Evolutionary conservation across 768 basidiomycete species (phyloP).

Genomic region (Lactifluus subvellereus): DNA sequence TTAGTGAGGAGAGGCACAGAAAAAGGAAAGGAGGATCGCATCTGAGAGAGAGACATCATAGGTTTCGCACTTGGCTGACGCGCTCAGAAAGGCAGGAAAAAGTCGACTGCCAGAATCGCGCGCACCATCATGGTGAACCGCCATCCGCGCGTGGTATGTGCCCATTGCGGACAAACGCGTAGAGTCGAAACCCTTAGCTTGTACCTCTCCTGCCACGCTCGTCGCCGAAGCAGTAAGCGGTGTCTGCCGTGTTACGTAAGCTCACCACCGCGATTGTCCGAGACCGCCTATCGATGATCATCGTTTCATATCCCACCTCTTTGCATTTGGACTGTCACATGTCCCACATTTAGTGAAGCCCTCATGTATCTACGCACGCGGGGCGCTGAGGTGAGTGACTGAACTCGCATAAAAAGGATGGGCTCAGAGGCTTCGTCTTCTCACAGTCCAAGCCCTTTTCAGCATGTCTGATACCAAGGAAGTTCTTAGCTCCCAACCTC

Average conservation of each 20-base stretch:
- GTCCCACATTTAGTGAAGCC: background rate
- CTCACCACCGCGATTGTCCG: too few relatives aligned
- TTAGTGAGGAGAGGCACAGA: background rate
- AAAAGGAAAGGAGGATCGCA: conserved; percentile 34
- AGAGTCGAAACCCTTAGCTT: conserved; percentile 1
- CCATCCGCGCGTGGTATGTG: conserved; percentile 89
- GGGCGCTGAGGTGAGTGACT: too few relatives aligned
- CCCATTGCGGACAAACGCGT: conserved; percentile 70
- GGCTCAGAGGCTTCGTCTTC: too few relatives aligned
- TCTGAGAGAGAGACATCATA: conserved; percentile 82
- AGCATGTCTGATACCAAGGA: background rate
- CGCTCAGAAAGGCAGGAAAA: conserved; percentile 79
- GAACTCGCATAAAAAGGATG: too few relatives aligned
- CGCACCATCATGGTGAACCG: conserved; percentile 76
- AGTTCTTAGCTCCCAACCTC: background rate
- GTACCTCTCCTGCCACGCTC: too few relatives aligned
- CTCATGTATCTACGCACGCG: too few relatives aligned
- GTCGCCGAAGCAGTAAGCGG: too few relatives aligned
- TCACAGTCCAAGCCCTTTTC: background rate
- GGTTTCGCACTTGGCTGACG: conserved; percentile 87
- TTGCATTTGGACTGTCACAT: too few relatives aligned
- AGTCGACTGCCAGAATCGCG: conserved; percentile 94
- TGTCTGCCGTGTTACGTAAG: too few relatives aligned
- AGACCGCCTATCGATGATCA: too few relatives aligned
- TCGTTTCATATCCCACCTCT: too few relatives aligned